Base-by-base conservation (phyloP, 306 rosid genomes). In the Begonia peltatifolia region DNA sequence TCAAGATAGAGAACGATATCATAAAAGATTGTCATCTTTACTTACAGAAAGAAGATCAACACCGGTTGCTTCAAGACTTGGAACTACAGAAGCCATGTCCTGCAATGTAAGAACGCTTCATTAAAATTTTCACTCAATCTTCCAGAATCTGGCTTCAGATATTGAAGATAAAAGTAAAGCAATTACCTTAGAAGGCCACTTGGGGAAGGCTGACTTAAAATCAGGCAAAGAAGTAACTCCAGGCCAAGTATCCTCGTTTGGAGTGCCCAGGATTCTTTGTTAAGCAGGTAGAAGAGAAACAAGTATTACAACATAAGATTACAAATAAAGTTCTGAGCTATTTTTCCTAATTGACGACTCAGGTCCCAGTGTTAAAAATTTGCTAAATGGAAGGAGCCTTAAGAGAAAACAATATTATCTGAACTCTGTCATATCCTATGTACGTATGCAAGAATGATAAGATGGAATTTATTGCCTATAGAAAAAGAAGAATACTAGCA, bases 211-310 rank as follows among this genome's bases (percentile, higher is more conserved):
- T 65, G 92, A 74, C 69, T 86, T 90, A 63, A 74, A 90, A 77
- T 90, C 99, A 65, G 99, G 99, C 82, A 90, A 69, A 63, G 95
- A 81, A 74, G 73, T 86, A 68, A 90, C 95, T 71, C 95, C 95
- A 36, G 95, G 95, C 99, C 99, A 90, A 46, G 87, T 74, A 64
- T 90, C 93, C 64, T 86, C 99, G 18, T 62, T 90, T 66, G 99
- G 99, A 13, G 95, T 86, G 36, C 99, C 99, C 92, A 75, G 15
- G 72, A 86, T 72, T 73, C 99, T 90, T 78, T 76, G 84, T 38
- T 51, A 3, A 15, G 52, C 11, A 4, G 58, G 30, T 11, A 67
- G 52, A 61, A 66, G 55, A 56, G 58, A 52, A 16, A 35, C 38
- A 47, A 13, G 48, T 11, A 48, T 60, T 49, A 53, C 41, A 20